These are phyloP conservation scores for Neurospora sublineolata DNA, from an alignment of 495 filamentous ascomycete species.

Conservation along the genomic window DNA sequence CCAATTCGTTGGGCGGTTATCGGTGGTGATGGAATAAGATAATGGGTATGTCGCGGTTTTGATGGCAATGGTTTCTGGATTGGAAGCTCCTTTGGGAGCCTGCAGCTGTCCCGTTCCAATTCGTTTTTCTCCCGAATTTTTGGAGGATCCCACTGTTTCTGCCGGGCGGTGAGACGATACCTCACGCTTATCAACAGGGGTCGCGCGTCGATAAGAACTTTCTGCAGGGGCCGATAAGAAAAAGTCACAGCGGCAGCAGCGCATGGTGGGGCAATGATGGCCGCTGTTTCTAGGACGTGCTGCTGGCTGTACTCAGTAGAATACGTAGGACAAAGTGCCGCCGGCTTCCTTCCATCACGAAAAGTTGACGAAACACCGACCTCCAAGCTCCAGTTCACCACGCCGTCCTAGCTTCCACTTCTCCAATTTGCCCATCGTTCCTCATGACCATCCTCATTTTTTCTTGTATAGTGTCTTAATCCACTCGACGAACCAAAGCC, in stretches of 20 bases:
- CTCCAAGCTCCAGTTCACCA: not conserved
- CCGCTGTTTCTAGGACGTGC: not conserved
- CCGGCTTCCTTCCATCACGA: not conserved
- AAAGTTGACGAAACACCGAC: not conserved
- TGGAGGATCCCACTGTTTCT: conserved; percentile 18
- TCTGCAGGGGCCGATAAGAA: conserved; percentile 10
- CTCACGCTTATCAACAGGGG: conserved; percentile 8
- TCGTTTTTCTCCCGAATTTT: conserved; percentile 17
- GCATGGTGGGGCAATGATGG: not conserved
- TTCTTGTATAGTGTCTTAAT: not conserved
- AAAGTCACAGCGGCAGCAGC: conserved; percentile 1
- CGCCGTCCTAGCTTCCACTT: not conserved
- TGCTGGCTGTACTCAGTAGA: too few species aligned
- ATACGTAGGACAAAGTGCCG: not conserved
- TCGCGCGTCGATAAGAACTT: conserved; percentile 16
- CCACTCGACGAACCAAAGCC: not conserved
- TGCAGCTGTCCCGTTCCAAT: not conserved
- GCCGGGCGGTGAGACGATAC: conserved; percentile 16
- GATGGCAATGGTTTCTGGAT: not conserved
- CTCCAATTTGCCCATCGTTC: not conserved
- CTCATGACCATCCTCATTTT: not conserved
- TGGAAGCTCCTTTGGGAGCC: not conserved
- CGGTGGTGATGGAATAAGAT: not conserved
- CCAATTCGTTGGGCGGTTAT: not conserved
- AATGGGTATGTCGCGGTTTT: not conserved